Percentiles rank a stretch among this genome's conserved stretches.
phyloP scores from a whole-genome alignment of 352 stramenopile species.

The Aphanomyces cochlioides region DNA sequence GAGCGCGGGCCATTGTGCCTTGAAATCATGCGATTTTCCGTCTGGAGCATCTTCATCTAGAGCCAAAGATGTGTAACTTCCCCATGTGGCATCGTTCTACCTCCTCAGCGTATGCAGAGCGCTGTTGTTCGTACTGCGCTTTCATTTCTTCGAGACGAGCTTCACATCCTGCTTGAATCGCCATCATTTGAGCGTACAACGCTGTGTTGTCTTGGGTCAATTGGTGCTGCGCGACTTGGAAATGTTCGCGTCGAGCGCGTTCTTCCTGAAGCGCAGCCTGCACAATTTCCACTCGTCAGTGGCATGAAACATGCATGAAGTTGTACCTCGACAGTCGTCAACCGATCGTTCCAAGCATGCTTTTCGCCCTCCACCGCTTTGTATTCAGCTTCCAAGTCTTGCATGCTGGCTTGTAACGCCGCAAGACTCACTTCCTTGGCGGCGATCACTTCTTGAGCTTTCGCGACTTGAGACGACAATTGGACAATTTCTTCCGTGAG shows the following conservation, averaged over 20 bases:
- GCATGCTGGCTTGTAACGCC: constrained; percentile 53
- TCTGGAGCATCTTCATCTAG: constrained; percentile 30
- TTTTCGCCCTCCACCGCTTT: constrained; percentile 75
- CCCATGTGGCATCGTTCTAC: constrained; percentile 31
- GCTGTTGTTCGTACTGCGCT: constrained; percentile 64
- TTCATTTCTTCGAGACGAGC: constrained; percentile 78
- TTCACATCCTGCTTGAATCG: constrained; percentile 73
- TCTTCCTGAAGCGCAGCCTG: constrained; percentile 55
- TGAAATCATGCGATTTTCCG: constrained; percentile 24
- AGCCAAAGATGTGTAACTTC: neutral
- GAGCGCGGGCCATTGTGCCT: neutral
- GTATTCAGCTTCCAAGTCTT: constrained; percentile 47
- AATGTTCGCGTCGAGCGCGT: constrained; percentile 74
- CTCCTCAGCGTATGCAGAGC: constrained; percentile 59
- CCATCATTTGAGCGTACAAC: constrained; percentile 83
- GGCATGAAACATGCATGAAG: constrained; percentile 36
- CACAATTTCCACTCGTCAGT: too few relatives aligned
- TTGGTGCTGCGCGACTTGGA: constrained; percentile 84
- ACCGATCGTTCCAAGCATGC: constrained; percentile 62
- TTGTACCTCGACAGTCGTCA: constrained; percentile 48
- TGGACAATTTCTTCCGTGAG: constrained; percentile 68
- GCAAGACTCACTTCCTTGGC: constrained; percentile 51
- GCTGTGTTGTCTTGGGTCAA: constrained; percentile 81
- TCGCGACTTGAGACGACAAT: constrained; percentile 56
- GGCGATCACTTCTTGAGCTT: constrained; percentile 63